Conservation (phyloP, 139 green algal genomes). For the Limnomonas spitsbergensis region DNA sequence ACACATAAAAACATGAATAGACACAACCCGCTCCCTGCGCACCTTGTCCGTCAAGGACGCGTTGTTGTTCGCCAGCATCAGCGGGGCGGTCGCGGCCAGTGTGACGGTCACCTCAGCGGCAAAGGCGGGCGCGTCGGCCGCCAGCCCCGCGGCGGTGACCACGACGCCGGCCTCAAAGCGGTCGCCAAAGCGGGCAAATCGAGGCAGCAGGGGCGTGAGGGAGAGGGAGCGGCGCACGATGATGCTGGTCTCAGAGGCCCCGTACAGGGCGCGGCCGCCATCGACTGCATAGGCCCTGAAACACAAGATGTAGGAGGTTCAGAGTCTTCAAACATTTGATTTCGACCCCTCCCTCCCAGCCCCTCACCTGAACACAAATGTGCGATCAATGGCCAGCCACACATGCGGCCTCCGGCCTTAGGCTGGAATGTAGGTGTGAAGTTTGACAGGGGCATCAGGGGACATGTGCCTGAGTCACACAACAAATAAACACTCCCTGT, state of each 20-base stretch:
- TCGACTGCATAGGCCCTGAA: slow-evolving; percentile 26
- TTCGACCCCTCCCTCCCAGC: not conserved
- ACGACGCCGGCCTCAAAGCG: slow-evolving; percentile 52
- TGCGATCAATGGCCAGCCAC: no score
- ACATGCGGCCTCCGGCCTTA: no score
- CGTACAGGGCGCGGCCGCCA: slow-evolving; percentile 33
- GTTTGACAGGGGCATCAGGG: no score
- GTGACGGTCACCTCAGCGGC: not conserved
- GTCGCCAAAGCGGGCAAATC: slow-evolving; percentile 58
- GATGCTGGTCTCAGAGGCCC: slow-evolving; percentile 36
- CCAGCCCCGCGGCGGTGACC: slow-evolving; percentile 25
- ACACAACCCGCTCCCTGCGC: no score
- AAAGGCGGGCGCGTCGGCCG: not conserved
- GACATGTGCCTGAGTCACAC: no score
- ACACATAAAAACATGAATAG: no score
- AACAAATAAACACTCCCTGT: no score
- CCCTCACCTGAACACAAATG: no score
- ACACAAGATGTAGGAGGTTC: slow-evolving; percentile 1
- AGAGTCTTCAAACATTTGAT: not conserved
- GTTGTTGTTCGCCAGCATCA: no score
- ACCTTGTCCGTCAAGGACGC: no score
- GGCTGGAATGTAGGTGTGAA: no score
- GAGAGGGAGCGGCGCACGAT: slow-evolving; percentile 53
- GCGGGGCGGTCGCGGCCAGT: not conserved
- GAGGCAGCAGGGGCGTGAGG: slow-evolving; percentile 52